Evolutionary conservation across 2,329 filamentous ascomycete genomes (phyloP), one percentile per base, ranked within the genome.

Genomic region (Fusarium irregulare): DNA sequence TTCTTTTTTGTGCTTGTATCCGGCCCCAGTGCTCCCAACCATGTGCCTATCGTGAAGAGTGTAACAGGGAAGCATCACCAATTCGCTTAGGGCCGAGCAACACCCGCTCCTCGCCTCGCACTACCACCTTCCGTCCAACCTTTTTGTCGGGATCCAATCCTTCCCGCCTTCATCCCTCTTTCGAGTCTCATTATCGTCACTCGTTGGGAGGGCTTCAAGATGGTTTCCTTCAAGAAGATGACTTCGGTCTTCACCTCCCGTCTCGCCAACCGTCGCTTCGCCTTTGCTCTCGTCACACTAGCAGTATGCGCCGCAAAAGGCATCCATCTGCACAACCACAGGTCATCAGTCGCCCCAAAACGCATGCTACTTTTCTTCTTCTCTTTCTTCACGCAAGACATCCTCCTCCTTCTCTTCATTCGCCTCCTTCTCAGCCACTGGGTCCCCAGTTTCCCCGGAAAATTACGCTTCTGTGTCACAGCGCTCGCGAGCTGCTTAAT

Each of bases 311-410:
- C 70, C 42, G 76, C 77, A 28, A 80, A 80, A 56, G 62, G 70
- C 9, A 66, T 76, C 5, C 79, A 80, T 58, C 67, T 80, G 37
- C 75, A 76, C 56, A 78, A 74, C 34, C 77, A 81, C 30, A 62
- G 75, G 21, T 68, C 64, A 8, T 76, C 79, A 8, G 60, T 80
- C n/a, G 73, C 77, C 1, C 59, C 71, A 5, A 68, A 70, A n/a
- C 71, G 77, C 32, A 64, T 80, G 56, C 23, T 75, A 11, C 74
- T 71, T 2, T 81, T 77, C 66, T 76, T 76, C 23, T 73, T 77
- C 13, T 79, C 79, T 4, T 81, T 81, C 57, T 80, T 79, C 57
- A 71, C 74, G 6, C 78, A 80, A 41, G 79, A 81, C 21, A 64
- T 77, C 1, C 48, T 75, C 8, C 66, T 80, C 7, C 70, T 81